Percentiles rank a stretch among this genome's conserved stretches.
phyloP scores from a whole-genome alignment of 2,329 filamentous ascomycete genomes.

The Zasmidium angulare region DNA sequence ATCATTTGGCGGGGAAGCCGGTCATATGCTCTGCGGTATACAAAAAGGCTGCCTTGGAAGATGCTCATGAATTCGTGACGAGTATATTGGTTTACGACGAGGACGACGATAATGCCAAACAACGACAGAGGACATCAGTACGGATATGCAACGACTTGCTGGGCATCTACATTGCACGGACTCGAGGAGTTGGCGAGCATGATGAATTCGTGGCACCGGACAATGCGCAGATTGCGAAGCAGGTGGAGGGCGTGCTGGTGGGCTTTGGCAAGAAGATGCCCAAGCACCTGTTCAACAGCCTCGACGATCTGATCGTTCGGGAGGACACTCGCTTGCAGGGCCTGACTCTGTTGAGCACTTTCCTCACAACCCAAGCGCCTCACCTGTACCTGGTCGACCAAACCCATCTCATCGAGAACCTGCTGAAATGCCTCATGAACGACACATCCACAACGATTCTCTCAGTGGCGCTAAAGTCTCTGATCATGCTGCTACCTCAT shows the following conservation, averaged over 20 bases:
- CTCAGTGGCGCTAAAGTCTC: constrained; percentile 69
- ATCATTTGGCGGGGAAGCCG: constrained; percentile 62
- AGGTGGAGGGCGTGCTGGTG: constrained; percentile 55
- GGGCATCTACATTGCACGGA: constrained; percentile 44
- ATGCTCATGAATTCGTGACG: constrained; percentile 64
- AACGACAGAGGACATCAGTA: constrained; percentile 55
- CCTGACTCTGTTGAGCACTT: constrained; percentile 68
- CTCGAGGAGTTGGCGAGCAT: constrained; percentile 38
- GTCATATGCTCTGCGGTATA: constrained; percentile 58
- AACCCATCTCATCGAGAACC: constrained; percentile 68
- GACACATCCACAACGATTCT: constrained; percentile 76
- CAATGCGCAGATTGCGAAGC: constrained; percentile 48
- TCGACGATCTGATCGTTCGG: constrained; percentile 67
- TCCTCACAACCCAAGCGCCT: constrained; percentile 73
- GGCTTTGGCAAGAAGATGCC: constrained; percentile 67
- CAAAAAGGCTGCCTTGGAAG: constrained; percentile 63
- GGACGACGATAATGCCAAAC: constrained; percentile 52
- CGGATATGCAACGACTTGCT: constrained; percentile 59
- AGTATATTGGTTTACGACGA: constrained; percentile 64
- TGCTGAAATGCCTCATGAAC: constrained; percentile 71
- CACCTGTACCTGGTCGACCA: constrained; percentile 73
- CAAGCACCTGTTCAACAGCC: constrained; percentile 64
- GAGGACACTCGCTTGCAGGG: constrained; percentile 63
- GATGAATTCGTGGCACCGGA: constrained; percentile 40
- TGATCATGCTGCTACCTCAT: constrained; percentile 81